These are phyloP conservation scores for Lonicera japonica DNA, from an alignment of 129 eudicot species.

Conservation along the genomic window DNA sequence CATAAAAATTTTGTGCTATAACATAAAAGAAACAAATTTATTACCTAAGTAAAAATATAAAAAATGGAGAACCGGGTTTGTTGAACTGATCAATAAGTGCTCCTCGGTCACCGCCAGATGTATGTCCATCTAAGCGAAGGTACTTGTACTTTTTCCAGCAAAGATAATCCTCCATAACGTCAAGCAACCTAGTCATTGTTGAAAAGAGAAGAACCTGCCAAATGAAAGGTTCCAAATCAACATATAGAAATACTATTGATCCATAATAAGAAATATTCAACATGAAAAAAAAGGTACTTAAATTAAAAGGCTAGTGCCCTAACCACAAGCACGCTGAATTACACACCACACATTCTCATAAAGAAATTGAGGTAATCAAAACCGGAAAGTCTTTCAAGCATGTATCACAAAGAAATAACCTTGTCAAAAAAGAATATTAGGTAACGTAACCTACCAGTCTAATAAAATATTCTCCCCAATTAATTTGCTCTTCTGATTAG, in stretches of 20 bases:
- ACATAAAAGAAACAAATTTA: neutral
- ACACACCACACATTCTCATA: neutral
- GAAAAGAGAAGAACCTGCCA: constrained; percentile 94
- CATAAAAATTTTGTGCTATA: neutral
- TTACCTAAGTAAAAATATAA: constrained; percentile 94
- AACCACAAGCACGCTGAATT: neutral
- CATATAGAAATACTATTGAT: neutral
- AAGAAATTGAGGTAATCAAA: neutral
- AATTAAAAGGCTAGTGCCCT: neutral
- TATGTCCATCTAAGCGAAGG: constrained; percentile 96
- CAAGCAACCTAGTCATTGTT: constrained; percentile 98
- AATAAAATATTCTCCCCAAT: too few relatives aligned
- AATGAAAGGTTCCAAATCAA: constrained; percentile 14
- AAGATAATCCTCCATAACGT: constrained; percentile 98
- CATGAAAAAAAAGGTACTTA: neutral
- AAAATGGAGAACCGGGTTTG: constrained; percentile 78
- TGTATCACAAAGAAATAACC: too few relatives aligned
- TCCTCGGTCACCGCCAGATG: constrained; percentile 94
- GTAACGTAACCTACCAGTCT: neutral
- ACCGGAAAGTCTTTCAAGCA: neutral
- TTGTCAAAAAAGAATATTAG: neutral
- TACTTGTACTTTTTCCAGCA: constrained; percentile 85
- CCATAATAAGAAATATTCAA: neutral
- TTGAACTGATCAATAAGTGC: constrained; percentile 81
- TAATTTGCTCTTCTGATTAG: neutral